A percentile compares a stretch with the other conserved stretches of the same genome.
These are phyloP conservation scores for Pseudocercospora pini-densiflorae DNA, from an alignment of 2,329 filamentous ascomycete genomes.

Conservation along the genomic window DNA sequence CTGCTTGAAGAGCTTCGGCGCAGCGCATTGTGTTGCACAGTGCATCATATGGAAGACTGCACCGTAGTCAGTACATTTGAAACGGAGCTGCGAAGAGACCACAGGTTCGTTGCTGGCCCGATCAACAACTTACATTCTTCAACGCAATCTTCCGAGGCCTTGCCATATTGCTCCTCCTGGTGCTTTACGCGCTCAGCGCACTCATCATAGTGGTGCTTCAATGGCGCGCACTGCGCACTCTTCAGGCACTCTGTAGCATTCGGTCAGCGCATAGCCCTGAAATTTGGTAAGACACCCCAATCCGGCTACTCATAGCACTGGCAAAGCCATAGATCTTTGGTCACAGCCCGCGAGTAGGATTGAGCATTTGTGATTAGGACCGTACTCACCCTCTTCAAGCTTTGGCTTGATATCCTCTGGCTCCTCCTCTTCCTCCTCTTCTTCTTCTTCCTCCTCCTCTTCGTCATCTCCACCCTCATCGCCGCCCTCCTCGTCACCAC, in stretches of 20 bases:
- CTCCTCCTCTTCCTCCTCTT: slow-evolving; percentile 83
- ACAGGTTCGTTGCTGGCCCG: not conserved
- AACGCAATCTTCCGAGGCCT: slow-evolving; percentile 92
- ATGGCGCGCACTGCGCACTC: slow-evolving; percentile 79
- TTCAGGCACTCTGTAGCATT: slow-evolving; percentile 77
- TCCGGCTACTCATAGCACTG: not conserved
- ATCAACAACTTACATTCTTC: slow-evolving; percentile 84
- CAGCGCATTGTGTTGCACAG: slow-evolving; percentile 90
- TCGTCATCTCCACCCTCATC: slow-evolving; percentile 60
- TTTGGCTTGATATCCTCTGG: slow-evolving; percentile 83
- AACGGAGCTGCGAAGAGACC: not conserved
- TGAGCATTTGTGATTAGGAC: not conserved
- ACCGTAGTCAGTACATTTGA: slow-evolving; percentile 10
- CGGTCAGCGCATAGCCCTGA: slow-evolving; percentile 6
- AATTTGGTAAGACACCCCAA: no score
- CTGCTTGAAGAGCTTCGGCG: slow-evolving; percentile 90
- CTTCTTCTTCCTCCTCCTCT: slow-evolving; percentile 74
- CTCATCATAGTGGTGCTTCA: slow-evolving; percentile 98
- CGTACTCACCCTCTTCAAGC: slow-evolving; percentile 82
- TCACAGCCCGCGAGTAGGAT: not conserved
- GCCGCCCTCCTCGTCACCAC: slow-evolving; percentile 46
- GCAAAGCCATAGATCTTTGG: not conserved
- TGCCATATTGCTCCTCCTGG: slow-evolving; percentile 70
- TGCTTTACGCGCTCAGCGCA: slow-evolving; percentile 92
- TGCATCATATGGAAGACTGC: slow-evolving; percentile 98